Evolutionary conservation across 2,329 filamentous ascomycete species (phyloP).

Genomic region (Colletotrichum ledebouriae): DNA sequence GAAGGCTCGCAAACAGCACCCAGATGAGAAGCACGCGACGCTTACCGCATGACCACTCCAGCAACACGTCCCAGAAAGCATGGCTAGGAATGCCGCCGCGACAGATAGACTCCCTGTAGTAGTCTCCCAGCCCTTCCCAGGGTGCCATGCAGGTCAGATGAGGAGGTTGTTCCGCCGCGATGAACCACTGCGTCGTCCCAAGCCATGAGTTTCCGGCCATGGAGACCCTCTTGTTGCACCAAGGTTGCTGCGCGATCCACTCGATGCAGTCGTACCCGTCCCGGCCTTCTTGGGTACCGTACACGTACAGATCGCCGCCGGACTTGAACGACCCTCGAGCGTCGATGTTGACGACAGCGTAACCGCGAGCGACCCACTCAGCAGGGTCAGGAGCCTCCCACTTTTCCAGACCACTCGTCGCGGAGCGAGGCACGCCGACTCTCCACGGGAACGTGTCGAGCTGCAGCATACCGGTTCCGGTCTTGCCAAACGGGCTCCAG

Average conservation of each 20-base stretch:
- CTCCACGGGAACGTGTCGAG: slow-evolving; percentile 54
- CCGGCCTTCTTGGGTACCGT: slow-evolving; percentile 44
- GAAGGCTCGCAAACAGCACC: neutral
- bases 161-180: slow-evolving; percentile 40
- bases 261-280: slow-evolving; percentile 47
- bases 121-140: slow-evolving; percentile 55
- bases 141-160: slow-evolving; percentile 47
- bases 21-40: neutral
- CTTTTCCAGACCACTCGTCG: slow-evolving; percentile 45
- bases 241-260: slow-evolving; percentile 44
- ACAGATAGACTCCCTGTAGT: slow-evolving; percentile 44
- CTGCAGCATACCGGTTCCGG: slow-evolving; percentile 55
- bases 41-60: neutral
- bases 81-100: slow-evolving; percentile 45
- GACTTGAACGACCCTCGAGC: slow-evolving; percentile 46
- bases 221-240: slow-evolving; percentile 46
- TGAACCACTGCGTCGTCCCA: slow-evolving; percentile 45
- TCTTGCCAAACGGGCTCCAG: slow-evolving; percentile 62
- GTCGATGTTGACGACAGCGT: slow-evolving; percentile 48
- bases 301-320: slow-evolving; percentile 45
- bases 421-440: slow-evolving; percentile 50
- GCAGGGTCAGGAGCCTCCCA: slow-evolving; percentile 49
- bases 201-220: slow-evolving; percentile 47
- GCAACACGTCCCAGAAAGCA: slow-evolving; percentile 43
- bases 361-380: slow-evolving; percentile 47